Percentiles rank a stretch among this genome's conserved stretches.
Evolutionary conservation across 805 yeast species (phyloP).

Genomic region (Myxozyma kluyveri): DNA sequence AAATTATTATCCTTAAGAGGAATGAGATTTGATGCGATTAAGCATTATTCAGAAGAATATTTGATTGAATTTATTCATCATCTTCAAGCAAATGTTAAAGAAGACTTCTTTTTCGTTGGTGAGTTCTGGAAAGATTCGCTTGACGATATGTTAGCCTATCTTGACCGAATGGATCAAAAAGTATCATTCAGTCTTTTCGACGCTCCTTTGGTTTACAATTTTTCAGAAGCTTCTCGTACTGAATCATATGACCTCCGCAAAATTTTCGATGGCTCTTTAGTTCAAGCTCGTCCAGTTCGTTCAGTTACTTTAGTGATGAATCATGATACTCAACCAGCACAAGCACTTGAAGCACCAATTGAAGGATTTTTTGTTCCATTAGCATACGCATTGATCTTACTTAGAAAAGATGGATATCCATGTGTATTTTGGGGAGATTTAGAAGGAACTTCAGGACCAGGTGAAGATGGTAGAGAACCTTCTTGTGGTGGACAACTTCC

Average conservation of each 20-base stretch:
- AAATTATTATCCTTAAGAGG: slow-evolving; percentile 22
- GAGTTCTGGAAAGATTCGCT: slow-evolving; percentile 29
- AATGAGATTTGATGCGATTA: slow-evolving; percentile 29
- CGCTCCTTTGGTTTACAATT: slow-evolving; percentile 27
- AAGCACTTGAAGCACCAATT: slow-evolving; percentile 27
- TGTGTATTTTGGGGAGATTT: slow-evolving; percentile 30
- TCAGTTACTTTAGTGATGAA: slow-evolving; percentile 29
- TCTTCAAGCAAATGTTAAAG: slow-evolving; percentile 10
- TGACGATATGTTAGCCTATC: slow-evolving; percentile 20
- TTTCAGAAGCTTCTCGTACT: slow-evolving; percentile 24
- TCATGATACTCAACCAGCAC: slow-evolving; percentile 29
- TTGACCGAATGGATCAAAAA: slow-evolving; percentile 19
- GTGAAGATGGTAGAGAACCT: slow-evolving; percentile 11
- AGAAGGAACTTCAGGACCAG: slow-evolving; percentile 21
- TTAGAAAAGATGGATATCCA: slow-evolving; percentile 26
- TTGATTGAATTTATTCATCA: slow-evolving; percentile 15
- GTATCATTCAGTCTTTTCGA: slow-evolving; percentile 20
- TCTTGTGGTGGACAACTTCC: slow-evolving; percentile 25
- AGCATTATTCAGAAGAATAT: slow-evolving; percentile 27
- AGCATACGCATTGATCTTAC: slow-evolving; percentile 26
- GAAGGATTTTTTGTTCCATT: slow-evolving; percentile 27
- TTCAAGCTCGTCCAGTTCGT: slow-evolving; percentile 18
- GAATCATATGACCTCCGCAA: slow-evolving; percentile 19
- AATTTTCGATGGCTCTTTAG: slow-evolving; percentile 23
- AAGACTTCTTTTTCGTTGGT: slow-evolving; percentile 28